Conservation (phyloP, 1,139 yeast species). For the Pneumocystis sp. region DNA sequence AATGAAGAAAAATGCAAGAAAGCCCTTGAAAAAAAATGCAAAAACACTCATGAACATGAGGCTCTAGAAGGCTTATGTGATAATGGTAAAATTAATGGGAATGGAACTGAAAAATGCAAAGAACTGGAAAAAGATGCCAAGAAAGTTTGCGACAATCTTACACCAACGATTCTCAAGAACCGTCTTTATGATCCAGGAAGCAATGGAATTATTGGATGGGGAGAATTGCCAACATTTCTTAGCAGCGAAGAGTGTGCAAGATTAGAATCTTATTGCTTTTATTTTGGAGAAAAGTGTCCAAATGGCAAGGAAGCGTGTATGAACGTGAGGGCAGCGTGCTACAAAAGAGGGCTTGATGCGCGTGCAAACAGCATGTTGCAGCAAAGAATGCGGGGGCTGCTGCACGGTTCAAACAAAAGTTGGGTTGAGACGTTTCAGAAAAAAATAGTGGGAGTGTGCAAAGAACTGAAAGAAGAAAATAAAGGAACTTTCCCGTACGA, state of each 20-base stretch:
- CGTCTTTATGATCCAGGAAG: neutral
- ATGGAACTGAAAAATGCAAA: neutral
- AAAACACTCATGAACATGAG: neutral
- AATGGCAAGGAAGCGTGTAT: neutral
- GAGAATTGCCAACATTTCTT: neutral
- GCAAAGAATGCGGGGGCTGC: neutral
- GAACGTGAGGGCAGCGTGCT: neutral
- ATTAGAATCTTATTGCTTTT: neutral
- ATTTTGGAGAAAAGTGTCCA: neutral
- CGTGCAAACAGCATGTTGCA: neutral
- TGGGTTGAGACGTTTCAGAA: neutral
- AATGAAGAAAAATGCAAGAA: neutral
- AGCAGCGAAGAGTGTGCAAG: neutral
- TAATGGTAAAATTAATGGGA: neutral
- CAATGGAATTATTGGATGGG: too few relatives aligned
- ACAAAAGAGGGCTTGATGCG: neutral
- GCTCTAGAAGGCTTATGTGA: neutral
- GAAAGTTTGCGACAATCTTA: neutral
- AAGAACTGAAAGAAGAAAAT: neutral
- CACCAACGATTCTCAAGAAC: neutral
- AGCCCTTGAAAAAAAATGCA: neutral
- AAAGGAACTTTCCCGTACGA: too few relatives aligned
- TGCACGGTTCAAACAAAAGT: neutral
- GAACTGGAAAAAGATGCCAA: neutral
- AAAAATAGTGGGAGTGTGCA: neutral